Evolutionary conservation across 2,329 filamentous ascomycete genomes (phyloP), one percentile per base, ranked within the genome.

Genomic region (Exophiala calicioides): DNA sequence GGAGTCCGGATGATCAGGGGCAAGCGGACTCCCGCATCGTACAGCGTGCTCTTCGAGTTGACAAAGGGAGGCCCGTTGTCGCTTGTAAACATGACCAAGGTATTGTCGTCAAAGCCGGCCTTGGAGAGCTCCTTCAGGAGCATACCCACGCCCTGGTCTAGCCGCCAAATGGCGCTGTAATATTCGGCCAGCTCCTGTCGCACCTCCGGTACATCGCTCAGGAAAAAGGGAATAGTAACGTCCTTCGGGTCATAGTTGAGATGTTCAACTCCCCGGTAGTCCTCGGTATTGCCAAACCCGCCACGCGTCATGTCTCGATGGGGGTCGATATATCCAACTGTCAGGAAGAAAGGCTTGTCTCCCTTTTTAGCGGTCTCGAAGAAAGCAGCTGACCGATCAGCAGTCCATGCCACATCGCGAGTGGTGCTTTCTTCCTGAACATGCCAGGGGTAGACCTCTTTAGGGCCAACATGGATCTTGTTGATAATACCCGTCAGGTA

Each of bases 41-140:
- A 77, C 0, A 77, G 60, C 0, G 72, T 76, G 1, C 73, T 77
- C 55, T 76, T 76, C 6, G 74, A 75, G 57, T 77, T 77, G 49
- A 77, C 55, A 50, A 77, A 76, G 0, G 73, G 73, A 1, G 72
- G 64, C 0, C 74, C 73, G 27, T 77, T 77, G 44, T 77, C 73
- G 47, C 70, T 75, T 3, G 71, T 53, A 44, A 77, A 75, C 3
- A 76, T 53, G 3, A 76, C 67, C 9, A 76, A 50, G 0, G 73
- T 77, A 24, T 62, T 50, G 2, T 69, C 57, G 1, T 49, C 56
- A 0, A 72, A 44, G 0, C 67, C 67, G 2, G 51, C 44, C 2
- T 53, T 37, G n/a, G 65, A 44, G 0, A 76, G 58, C 9, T 59
- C 62, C 3, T 65, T 52, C 3, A 75, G 47, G 4, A 74, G 52